These are phyloP conservation scores for Graphiopsis chlorocephala DNA, from an alignment of 2,329 filamentous ascomycete species.

Conservation along the genomic window DNA sequence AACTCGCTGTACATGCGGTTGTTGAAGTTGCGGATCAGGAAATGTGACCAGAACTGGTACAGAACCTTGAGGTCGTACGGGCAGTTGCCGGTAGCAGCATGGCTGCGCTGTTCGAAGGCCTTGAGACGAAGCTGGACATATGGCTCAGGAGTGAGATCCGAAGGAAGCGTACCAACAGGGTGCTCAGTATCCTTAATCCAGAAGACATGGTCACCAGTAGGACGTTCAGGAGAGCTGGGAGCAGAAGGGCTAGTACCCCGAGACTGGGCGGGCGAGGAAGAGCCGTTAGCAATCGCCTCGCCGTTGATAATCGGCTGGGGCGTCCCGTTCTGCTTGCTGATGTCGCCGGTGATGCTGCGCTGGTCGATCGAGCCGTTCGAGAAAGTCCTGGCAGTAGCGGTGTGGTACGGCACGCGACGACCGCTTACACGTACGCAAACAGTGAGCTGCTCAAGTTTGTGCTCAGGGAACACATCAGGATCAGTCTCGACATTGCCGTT, in stretches of 20 bases:
- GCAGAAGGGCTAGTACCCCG: constrained; percentile 4
- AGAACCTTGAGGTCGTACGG: constrained; percentile 63
- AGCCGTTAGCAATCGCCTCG: constrained; percentile 30
- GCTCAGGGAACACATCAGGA: constrained; percentile 51
- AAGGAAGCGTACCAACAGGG: constrained; percentile 43
- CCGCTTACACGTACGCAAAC: constrained; percentile 47
- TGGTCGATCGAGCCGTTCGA: constrained; percentile 57
- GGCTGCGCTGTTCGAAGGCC: constrained; percentile 50
- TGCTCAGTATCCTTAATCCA: constrained; percentile 51
- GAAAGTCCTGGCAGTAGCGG: constrained; percentile 48
- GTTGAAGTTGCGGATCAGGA: constrained; percentile 72
- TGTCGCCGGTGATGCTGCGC: constrained; percentile 49
- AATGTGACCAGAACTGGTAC: constrained; percentile 74
- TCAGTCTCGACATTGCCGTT: constrained; percentile 26
- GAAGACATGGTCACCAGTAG: constrained; percentile 38
- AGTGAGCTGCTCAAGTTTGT: constrained; percentile 51
- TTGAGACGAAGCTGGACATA: constrained; percentile 49
- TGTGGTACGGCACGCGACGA: constrained; percentile 37
- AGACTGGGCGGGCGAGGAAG: constrained; percentile 4
- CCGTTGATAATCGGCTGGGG: constrained; percentile 37
- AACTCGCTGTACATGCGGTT: constrained; percentile 73
- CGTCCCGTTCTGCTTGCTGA: constrained; percentile 41
- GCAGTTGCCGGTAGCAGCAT: constrained; percentile 43
- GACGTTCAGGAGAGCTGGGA: constrained; percentile 20
- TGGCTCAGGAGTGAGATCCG: constrained; percentile 47